Evolutionary conservation across 331 rosid species (phyloP).

Genomic region (Prunus yedoensis): DNA sequence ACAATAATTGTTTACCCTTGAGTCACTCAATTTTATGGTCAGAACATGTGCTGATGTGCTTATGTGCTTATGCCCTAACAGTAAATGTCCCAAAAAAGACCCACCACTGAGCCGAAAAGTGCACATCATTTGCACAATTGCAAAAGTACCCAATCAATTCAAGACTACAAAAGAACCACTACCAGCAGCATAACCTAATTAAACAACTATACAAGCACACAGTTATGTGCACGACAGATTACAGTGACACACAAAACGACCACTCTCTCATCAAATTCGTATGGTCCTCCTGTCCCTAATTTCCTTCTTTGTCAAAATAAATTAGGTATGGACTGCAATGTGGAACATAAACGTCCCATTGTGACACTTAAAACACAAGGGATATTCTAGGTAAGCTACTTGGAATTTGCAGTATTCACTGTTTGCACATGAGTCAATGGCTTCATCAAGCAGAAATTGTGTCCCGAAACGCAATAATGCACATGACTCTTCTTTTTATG

Average conservation of each 20-base stretch:
- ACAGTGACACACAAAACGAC: not conserved
- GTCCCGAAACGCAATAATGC: not conserved
- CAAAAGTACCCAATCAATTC: not conserved
- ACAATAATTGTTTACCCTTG: not conserved
- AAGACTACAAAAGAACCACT: not conserved
- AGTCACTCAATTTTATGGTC: not conserved
- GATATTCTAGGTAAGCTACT: not conserved
- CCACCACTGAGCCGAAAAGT: not conserved
- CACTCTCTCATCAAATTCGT: not conserved
- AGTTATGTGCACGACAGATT: slow-evolving; percentile 11
- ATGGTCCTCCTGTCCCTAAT: not conserved
- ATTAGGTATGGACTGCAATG: not conserved
- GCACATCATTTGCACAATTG: not conserved
- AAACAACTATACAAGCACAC: not conserved
- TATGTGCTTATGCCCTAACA: too few species aligned
- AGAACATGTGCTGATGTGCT: not conserved
- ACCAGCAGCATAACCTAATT: not conserved
- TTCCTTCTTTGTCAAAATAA: not conserved
- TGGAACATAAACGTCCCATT: not conserved
- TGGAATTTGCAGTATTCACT: not conserved
- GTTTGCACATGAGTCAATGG: not conserved
- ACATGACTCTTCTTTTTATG: not conserved
- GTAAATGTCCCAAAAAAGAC: not conserved
- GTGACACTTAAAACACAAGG: not conserved
- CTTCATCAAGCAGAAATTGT: not conserved